Evolutionary conservation across 352 stramenopile genomes (phyloP).

Genomic region (Globisporangium heterothallicum): DNA sequence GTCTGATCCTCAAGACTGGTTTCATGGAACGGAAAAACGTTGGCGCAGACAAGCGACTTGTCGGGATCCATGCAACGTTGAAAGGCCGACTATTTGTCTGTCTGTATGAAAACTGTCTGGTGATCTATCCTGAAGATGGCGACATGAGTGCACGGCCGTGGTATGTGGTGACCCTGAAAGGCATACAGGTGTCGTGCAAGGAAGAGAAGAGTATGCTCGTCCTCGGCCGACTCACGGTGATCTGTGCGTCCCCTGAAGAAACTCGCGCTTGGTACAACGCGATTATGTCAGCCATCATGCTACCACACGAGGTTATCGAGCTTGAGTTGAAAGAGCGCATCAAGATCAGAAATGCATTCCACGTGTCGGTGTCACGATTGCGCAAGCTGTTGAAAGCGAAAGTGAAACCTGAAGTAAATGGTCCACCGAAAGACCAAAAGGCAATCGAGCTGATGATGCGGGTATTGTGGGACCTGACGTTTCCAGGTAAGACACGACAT

Average conservation of each 20-base stretch:
- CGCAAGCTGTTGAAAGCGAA: slow-evolving; percentile 72
- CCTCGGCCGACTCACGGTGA: slow-evolving; percentile 55
- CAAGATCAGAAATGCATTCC: slow-evolving; percentile 62
- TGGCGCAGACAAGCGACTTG: slow-evolving; percentile 15
- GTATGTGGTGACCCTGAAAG: slow-evolving; percentile 71
- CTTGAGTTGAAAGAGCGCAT: slow-evolving; percentile 73
- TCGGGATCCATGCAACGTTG: slow-evolving; percentile 67
- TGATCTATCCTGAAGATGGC: slow-evolving; percentile 72
- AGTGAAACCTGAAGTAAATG: slow-evolving; percentile 68
- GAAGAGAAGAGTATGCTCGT: slow-evolving; percentile 63
- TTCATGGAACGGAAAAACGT: slow-evolving; percentile 65
- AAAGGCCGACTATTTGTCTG: slow-evolving; percentile 72
- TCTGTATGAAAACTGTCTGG: slow-evolving; percentile 71
- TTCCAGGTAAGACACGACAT: slow-evolving; percentile 20
- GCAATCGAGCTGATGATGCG: slow-evolving; percentile 76
- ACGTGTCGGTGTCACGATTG: slow-evolving; percentile 60
- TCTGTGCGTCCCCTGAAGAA: slow-evolving; percentile 44
- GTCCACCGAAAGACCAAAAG: slow-evolving; percentile 62
- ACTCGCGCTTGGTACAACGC: slow-evolving; percentile 72
- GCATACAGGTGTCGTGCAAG: slow-evolving; percentile 55
- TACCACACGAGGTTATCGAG: slow-evolving; percentile 67
- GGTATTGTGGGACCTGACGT: slow-evolving; percentile 62
- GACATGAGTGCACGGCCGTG: slow-evolving; percentile 57
- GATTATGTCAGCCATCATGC: slow-evolving; percentile 47
- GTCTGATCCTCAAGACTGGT: slow-evolving; percentile 72